Evolutionary conservation across 75 land plant genomes (phyloP), one percentile per base, ranked within the genome.

Genomic region (Isoetes taiwanensis): DNA sequence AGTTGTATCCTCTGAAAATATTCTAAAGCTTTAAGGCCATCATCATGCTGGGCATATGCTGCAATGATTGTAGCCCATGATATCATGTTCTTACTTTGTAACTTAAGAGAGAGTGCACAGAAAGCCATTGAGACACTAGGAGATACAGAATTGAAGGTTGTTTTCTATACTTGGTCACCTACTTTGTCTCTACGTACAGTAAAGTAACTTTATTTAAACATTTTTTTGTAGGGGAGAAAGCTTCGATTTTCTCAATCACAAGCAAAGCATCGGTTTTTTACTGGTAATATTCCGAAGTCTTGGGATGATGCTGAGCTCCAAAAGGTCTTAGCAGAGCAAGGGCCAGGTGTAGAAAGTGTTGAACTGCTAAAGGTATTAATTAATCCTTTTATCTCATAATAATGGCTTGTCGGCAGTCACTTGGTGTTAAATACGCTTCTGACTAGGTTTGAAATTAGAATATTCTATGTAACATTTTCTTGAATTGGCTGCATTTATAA

Each of bases 241-340:
- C 52, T 87, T 42, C 66, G 89, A 41, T 81, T 81, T 64, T 83
- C 89, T 27, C 62, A 82, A 17, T 84, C 98, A 29, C 96, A 93
- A 67, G 39, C 77, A 29, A 93, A 93, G 57, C 63, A 84, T 52
- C 75, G 83, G 52, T 67, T 93, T 35, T 93, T 93, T 48, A 70
- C 88, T 41, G 98, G 98, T 16, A 93, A 93, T 58, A 71, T 93
- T 46, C 98, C 98, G 54, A 81, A 85, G 74, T 74, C 64, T 55
- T 77, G 78, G 96, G 74, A 79, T 16, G 82, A 84, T 42, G 89
- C 87, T 35, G 85, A 93, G 10, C 78, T 93, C 48, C 68, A 71
- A 61, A 81, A 80, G 67, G 65, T 74, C 2, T 62, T 93, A 17
- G 77, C 80, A 52, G 84, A 67, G 43, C 68, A 64, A 50, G 96